phyloP scores from a whole-genome alignment of 805 yeast species.

The Wickerhamiella brachini region DNA sequence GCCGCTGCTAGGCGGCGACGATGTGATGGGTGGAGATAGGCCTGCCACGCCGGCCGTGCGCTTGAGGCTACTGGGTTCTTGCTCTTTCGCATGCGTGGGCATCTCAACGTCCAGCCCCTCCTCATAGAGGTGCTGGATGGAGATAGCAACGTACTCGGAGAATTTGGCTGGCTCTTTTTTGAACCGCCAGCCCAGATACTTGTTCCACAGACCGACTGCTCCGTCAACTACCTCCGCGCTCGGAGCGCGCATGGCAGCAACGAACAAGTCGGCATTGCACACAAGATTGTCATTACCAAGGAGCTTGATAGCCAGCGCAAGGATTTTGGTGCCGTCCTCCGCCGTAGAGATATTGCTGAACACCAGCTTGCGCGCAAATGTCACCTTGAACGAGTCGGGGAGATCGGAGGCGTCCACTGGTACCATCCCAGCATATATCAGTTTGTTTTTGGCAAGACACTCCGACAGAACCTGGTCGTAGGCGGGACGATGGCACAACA shows the following conservation, averaged over 20 bases:
- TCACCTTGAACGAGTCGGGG: background rate
- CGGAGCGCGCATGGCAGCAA: background rate
- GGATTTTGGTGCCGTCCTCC: background rate
- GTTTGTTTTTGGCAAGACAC: background rate
- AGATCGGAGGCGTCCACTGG: background rate
- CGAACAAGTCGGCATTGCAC: background rate
- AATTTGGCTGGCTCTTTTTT: background rate
- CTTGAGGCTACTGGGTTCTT: background rate
- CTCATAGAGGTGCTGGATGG: background rate
- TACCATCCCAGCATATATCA: background rate
- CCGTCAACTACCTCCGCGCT: background rate
- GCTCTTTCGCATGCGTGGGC: background rate
- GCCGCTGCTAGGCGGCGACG: slow-evolving; percentile 1
- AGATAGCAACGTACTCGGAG: background rate
- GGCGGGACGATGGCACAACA: background rate
- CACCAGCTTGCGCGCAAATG: slow-evolving; percentile 1
- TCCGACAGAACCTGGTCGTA: background rate
- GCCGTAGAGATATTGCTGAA: background rate
- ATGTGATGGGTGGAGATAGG: background rate
- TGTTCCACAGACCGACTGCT: background rate
- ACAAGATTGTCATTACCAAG: background rate
- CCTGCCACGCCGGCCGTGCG: background rate
- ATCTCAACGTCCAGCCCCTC: background rate
- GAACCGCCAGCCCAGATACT: background rate
- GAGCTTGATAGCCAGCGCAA: background rate